Evolutionary conservation across 768 basidiomycete genomes (phyloP).

Genomic region (Baorangia bicolor): DNA sequence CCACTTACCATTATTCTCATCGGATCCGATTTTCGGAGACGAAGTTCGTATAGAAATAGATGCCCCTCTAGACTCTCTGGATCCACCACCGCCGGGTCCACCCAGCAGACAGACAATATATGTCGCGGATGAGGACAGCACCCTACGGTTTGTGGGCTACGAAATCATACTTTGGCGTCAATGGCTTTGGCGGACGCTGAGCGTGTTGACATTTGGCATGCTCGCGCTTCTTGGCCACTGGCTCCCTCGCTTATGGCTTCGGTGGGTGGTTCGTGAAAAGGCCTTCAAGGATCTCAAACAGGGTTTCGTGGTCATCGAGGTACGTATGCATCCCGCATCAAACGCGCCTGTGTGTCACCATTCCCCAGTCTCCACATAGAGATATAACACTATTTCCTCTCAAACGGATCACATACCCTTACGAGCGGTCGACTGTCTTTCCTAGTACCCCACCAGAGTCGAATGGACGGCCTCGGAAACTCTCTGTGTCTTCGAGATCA

Average conservation of each 20-base stretch:
- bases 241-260: constrained; percentile 91
- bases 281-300: constrained; percentile 70
- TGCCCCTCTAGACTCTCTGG: constrained; percentile 54
- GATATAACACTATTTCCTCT: constrained; percentile 79
- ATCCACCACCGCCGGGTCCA: constrained; percentile 76
- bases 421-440: constrained; percentile 80
- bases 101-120: constrained; percentile 86
- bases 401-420: constrained; percentile 66
- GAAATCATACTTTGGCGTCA: constrained; percentile 62
- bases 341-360: constrained; percentile 23
- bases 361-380: constrained; percentile 72
- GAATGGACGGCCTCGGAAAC: constrained; percentile 26
- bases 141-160: constrained; percentile 85
- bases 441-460: constrained; percentile 37
- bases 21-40: constrained; percentile 81
- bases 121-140: constrained; percentile 86
- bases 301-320: constrained; percentile 90
- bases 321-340: constrained; percentile 36
- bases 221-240: constrained; percentile 86
- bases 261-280: constrained; percentile 79
- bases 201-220: constrained; percentile 66
- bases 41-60: constrained; percentile 85
- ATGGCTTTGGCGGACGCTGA: constrained; percentile 68
- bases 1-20: constrained; percentile 64
- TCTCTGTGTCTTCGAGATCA: constrained; percentile 24